Evolutionary conservation across 208 protist genomes (phyloP), one percentile per base, ranked within the genome.

Genomic region (Leptomonas seymouri): DNA sequence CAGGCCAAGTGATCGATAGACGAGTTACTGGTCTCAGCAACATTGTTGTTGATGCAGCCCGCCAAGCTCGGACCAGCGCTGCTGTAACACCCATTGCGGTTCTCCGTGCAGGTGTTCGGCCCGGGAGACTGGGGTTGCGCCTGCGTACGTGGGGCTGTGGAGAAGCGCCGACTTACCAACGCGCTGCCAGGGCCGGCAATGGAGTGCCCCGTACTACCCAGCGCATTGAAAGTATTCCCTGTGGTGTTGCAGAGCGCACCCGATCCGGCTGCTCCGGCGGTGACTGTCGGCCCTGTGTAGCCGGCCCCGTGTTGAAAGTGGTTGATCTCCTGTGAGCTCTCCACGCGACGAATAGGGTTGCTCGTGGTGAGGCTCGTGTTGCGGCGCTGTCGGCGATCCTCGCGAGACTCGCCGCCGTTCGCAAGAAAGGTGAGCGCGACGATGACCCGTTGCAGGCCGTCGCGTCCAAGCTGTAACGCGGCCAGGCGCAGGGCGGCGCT

Each of bases 401-500:
- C 70, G 27, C 49, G 55, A n/a, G 71, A 53, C 60, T 78, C 65
- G 28, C 67, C 74, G 36, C 67, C 60, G 54, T 50, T 59, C 11
- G 67, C 74, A 7, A 80, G 27, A 23, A 54, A 80, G 25, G 74
- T 61, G 23, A 80, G 56, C 12, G 63, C 68, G 21, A 60, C 36
- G 18, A 71, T 49, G 36, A 75, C 25, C 30, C 74, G 68, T 16
- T 67, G 67, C 55, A 80, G 41, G 16, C 74, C 74, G 27, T 48
- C 34, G 16, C 25, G 53, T 30, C 61, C 74, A 0, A 80, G 56
- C 21, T 64, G 51, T 5, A 80, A 67, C 0, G 70, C 63, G 9
- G 74, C 74, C 3, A 80, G 44, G 8, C 74, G 67, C 27, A 80
- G 60, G 20, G 60, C 62, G 1, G 66, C 48, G 60, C 64, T 78